Percentiles rank a stretch among this genome's conserved stretches.
phyloP scores from a whole-genome alignment of 768 basidiomycete genomes.

The Amanita thiersii region DNA sequence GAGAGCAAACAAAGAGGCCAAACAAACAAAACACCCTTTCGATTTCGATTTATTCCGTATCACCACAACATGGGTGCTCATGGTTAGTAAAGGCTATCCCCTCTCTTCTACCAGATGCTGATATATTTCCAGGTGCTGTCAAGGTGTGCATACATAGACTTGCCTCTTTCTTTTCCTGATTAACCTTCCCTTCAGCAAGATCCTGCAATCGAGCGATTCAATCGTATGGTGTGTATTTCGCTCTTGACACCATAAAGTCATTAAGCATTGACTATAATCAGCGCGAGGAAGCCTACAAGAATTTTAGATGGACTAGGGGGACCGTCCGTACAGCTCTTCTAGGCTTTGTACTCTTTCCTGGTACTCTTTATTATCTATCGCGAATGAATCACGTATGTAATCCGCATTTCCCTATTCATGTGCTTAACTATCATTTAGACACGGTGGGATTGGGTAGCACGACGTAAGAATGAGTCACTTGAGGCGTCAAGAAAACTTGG shows the following conservation, averaged over 20 bases:
- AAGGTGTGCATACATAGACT: constrained; percentile 32
- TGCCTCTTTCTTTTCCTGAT: background rate
- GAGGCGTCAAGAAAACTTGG: constrained; percentile 11
- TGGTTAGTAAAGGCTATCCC: constrained; percentile 28
- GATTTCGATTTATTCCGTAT: constrained; percentile 22
- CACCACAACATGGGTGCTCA: constrained; percentile 38
- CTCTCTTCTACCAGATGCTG: constrained; percentile 4
- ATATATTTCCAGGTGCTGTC: constrained; percentile 36
- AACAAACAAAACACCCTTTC: constrained; percentile 25
- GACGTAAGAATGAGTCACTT: constrained; percentile 27
- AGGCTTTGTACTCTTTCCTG: constrained; percentile 61
- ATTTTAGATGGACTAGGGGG: constrained; percentile 72
- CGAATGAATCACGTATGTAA: constrained; percentile 33
- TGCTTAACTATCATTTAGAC: constrained; percentile 23
- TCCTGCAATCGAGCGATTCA: constrained; percentile 53
- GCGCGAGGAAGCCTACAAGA: constrained; percentile 81
- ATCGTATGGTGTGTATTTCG: constrained; percentile 31
- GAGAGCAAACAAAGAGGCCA: too few relatives aligned
- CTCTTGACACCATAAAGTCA: too few relatives aligned
- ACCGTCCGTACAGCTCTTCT: constrained; percentile 55
- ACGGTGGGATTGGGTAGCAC: constrained; percentile 48
- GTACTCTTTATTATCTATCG: constrained; percentile 41
- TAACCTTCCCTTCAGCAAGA: constrained; percentile 27
- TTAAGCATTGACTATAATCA: constrained; percentile 22
- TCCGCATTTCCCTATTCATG: constrained; percentile 3